Conservation (phyloP, 75 land plant genomes). For the Pseudotsuga menziesii region DNA sequence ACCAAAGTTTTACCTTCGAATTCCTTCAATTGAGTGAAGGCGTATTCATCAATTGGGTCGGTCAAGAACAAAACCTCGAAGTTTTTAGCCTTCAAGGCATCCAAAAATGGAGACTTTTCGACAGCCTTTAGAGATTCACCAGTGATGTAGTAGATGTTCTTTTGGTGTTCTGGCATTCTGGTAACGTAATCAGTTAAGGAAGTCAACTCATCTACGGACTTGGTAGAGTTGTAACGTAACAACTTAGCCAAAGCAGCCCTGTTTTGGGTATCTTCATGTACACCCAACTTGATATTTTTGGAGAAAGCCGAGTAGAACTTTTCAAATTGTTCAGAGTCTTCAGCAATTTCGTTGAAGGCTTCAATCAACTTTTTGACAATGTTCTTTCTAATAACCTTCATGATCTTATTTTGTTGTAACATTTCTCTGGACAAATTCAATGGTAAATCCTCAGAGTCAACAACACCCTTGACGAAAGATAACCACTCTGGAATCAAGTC, state of each 20-base stretch:
- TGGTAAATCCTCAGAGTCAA: slow-evolving; percentile 26
- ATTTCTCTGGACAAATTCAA: slow-evolving; percentile 18
- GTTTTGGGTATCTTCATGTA: slow-evolving; percentile 30
- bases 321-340: slow-evolving; percentile 27
- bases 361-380: slow-evolving; percentile 28
- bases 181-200: slow-evolving; percentile 30
- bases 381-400: slow-evolving; percentile 34
- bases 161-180: slow-evolving; percentile 26
- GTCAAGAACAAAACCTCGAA: slow-evolving; percentile 29
- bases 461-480: no score
- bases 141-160: slow-evolving; percentile 29
- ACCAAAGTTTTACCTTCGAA: slow-evolving; percentile 30
- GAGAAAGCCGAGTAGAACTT: slow-evolving; percentile 30
- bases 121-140: slow-evolving; percentile 36
- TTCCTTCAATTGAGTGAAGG: slow-evolving; percentile 34
- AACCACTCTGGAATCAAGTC: slow-evolving; percentile 23
- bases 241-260: slow-evolving; percentile 28
- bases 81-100: slow-evolving; percentile 25
- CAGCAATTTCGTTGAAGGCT: slow-evolving; percentile 23
- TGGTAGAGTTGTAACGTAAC: slow-evolving; percentile 24
- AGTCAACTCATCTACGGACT: slow-evolving; percentile 32
- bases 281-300: slow-evolving; percentile 26
- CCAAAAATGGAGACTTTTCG: slow-evolving; percentile 30
- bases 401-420: slow-evolving; percentile 14
- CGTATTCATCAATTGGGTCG: slow-evolving; percentile 31